Base-by-base conservation (phyloP, 2,329 filamentous ascomycete genomes). In the Talaromyces islandicus region DNA sequence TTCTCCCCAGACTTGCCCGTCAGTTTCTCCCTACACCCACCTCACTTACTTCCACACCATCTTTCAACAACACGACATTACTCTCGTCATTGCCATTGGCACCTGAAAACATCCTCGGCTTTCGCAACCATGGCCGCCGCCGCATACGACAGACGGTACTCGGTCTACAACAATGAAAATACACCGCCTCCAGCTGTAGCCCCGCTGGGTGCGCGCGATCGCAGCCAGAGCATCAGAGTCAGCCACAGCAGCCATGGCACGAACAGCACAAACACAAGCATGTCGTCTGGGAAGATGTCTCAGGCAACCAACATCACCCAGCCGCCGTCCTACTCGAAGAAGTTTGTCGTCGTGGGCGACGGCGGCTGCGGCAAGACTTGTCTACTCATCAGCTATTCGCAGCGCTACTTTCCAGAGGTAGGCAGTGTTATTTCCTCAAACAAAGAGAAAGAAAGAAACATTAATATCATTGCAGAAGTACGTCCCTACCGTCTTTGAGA, bases 361-460 rank as follows among this genome's bases (percentile, higher is more conserved):
- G 94, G 94, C 69, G 94, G 94, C 64, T 99, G 94, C 77, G 94
- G 94, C 70, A 99, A 99, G 86, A 99, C 94, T 9, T 99, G 94
- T 81, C 81, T 99, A 67, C 82, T 99, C 77, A 99, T 99, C 78
- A 97, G 92, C 79, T 99, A 97, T 81, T 96, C 92, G 71, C 92
- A 97, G 80, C 94, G 94, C 62, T 96, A 96, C 77, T 99, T 99
- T 74, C 94, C 94, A 78, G 93, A 99, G 90, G 94, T 97, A 81
- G 67, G 83, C 65, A 14, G 21, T 43, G 24, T 21, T 9, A n/a
- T n/a, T n/a, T 29, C 27, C 5, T 12, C 27, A 17, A n/a, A 2
- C 19, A 50, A 29, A 17, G 27, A 19, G 5, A 27, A 11, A 52
- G 51, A 21, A 24, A 41, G 19, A 43, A 30, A 7, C 41, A 19